These are phyloP conservation scores for Elsinoe arachidis DNA, from an alignment of 2,329 filamentous ascomycete species.

Conservation along the genomic window DNA sequence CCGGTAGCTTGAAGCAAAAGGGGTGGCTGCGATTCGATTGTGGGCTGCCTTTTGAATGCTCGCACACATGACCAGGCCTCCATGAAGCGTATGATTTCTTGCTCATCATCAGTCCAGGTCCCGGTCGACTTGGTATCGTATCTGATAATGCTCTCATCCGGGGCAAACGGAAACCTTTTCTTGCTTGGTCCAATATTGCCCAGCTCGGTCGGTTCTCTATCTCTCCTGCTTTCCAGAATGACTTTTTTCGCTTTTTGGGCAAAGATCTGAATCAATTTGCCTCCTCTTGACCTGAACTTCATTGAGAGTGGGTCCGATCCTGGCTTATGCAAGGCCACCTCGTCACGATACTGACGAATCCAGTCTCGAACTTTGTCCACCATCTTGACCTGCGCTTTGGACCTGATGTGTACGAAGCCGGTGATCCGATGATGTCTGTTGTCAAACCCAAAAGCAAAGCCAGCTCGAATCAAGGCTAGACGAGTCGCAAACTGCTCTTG, in stretches of 20 bases:
- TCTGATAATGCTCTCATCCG: constrained; percentile 19
- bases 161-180: constrained; percentile 20
- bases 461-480: constrained; percentile 51
- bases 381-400: constrained; percentile 45
- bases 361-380: constrained; percentile 44
- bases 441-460: constrained; percentile 53
- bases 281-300: background rate
- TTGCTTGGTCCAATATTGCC: constrained; percentile 34
- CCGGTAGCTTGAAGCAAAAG: constrained; percentile 53
- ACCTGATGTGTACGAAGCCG: constrained; percentile 55
- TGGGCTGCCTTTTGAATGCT: constrained; percentile 45
- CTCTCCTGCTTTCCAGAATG: constrained; percentile 31
- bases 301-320: background rate
- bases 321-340: constrained; percentile 27
- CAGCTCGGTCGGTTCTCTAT: constrained; percentile 27
- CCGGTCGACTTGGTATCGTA: constrained; percentile 19
- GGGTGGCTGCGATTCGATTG: constrained; percentile 54
- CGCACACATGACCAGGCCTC: constrained; percentile 57
- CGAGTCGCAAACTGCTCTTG: constrained; percentile 60
- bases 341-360: constrained; percentile 48
- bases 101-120: constrained; percentile 44
- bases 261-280: constrained; percentile 30
- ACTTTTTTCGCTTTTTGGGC: constrained; percentile 33
- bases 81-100: constrained; percentile 57
- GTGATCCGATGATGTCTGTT: constrained; percentile 42